Evolutionary conservation across 2,329 filamentous ascomycete genomes (phyloP), one percentile per base, ranked within the genome.

Genomic region (Xylaria sp.): DNA sequence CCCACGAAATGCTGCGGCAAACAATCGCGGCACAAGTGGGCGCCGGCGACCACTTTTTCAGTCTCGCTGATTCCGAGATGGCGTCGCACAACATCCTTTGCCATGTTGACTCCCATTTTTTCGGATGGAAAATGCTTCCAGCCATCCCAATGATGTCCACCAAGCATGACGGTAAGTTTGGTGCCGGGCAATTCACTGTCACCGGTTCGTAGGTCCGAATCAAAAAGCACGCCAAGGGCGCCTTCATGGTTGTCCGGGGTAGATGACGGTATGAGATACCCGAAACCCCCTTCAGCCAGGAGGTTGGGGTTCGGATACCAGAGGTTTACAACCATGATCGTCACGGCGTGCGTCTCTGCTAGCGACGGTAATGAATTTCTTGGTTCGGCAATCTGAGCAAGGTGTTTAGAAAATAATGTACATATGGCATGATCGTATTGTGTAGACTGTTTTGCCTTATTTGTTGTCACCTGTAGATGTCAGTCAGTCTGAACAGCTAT

Each of bases 101-200:
- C 92, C 84, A 94, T 90, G 5, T 77, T 73, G 25, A 90, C 78
- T 15, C 87, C 92, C 67, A 90, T 83, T 13, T 88, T 80, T 63
- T 88, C 82, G 52, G 84, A 79, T 0, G 92, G 93, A 59, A 85
- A 76, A 70, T 49, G 72, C 46, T 67, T 71, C 79, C 83, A 87
- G 60, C 80, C 84, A 73, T 92, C 83, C 92, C 92, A 98, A 85
- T 91, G 92, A 77, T 97, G 93, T 1, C 95, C 95, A 61, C 95
- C 95, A 58, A 99, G 81, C 87, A 99, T 96, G 69, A 98, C 91
- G 15, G 94, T 97, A 54, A 98, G 77, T 75, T 96, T 97, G 13
- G 92, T 96, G 23, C 91, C 92, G 0, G 75, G 72, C 56, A 68
- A 54, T 25, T 71, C 68, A 52, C 67, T 67, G 35, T 75, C 61